A percentile compares a stretch with the other conserved stretches of the same genome.
phyloP scores from a whole-genome alignment of 129 eudicot species.

The Rutidosis leptorrhynchoides region DNA sequence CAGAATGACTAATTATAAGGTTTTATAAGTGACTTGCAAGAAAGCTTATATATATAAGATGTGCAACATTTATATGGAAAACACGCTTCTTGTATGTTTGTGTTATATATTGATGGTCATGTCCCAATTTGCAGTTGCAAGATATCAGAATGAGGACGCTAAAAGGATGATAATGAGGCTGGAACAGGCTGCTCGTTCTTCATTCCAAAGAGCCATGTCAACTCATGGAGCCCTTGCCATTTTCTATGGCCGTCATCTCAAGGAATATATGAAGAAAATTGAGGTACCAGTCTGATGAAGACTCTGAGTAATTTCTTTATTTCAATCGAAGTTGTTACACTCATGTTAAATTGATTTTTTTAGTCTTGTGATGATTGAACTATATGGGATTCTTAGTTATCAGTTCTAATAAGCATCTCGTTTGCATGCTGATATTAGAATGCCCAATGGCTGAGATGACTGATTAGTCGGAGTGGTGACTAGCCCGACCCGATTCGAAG shows the following conservation, averaged over 20 bases:
- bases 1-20: neutral
- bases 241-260: constrained; percentile 77
- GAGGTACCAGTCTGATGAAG: constrained; percentile 51
- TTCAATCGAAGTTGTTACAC: too few relatives aligned
- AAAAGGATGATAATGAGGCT: constrained; percentile 74
- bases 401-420: too few relatives aligned
- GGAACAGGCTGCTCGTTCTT: constrained; percentile 71
- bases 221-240: constrained; percentile 75
- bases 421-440: too few relatives aligned
- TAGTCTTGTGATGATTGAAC: too few relatives aligned
- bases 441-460: too few relatives aligned
- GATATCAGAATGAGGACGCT: constrained; percentile 49
- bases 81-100: constrained; percentile 13
- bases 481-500: too few relatives aligned
- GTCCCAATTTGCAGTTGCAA: constrained; percentile 43
- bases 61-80: neutral
- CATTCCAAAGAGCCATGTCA: constrained; percentile 68
- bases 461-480: too few relatives aligned
- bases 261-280: constrained; percentile 61
- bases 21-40: neutral
- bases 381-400: too few relatives aligned
- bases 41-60: constrained; percentile 2
- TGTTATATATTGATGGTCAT: constrained; percentile 10
- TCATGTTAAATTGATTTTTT: too few relatives aligned
- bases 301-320: too few relatives aligned